phyloP scores from a whole-genome alignment of 805 yeast species.

The Saturnispora hagleri region DNA sequence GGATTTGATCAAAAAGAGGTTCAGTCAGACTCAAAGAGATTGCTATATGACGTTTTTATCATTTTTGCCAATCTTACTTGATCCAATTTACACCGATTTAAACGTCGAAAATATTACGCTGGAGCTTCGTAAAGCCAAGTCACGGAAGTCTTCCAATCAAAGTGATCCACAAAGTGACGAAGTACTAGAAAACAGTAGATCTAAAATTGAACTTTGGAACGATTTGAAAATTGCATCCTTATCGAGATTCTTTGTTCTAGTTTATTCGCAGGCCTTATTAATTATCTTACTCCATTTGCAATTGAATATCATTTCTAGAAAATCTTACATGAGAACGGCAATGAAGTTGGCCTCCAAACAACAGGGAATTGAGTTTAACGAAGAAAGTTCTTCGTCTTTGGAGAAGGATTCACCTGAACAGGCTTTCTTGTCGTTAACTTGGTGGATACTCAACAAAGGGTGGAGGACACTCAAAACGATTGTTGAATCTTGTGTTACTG shows the following conservation, averaged over 20 bases:
- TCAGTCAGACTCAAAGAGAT: conserved; percentile 87
- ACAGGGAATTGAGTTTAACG: conserved; percentile 27
- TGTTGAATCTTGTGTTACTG: conserved; percentile 48
- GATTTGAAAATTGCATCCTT: conserved; percentile 68
- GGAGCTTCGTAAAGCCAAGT: conserved; percentile 44
- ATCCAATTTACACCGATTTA: conserved; percentile 49
- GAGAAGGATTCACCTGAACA: conserved; percentile 53
- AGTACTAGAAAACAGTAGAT: conserved; percentile 17
- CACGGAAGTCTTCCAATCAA: conserved; percentile 11
- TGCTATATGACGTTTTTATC: conserved; percentile 78
- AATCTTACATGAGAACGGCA: conserved; percentile 75
- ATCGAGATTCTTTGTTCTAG: conserved; percentile 60
- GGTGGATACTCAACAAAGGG: conserved; percentile 92
- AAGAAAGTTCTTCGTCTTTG: conserved; percentile 13
- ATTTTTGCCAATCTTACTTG: conserved; percentile 64
- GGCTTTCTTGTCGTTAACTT: conserved; percentile 74
- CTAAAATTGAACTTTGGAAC: conserved; percentile 73
- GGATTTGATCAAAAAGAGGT: conserved; percentile 70
- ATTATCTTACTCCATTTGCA: conserved; percentile 78
- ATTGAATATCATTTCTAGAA: conserved; percentile 78
- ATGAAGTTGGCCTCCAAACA: conserved; percentile 51
- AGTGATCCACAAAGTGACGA: background rate
- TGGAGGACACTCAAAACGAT: conserved; percentile 50
- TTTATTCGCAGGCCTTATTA: conserved; percentile 60
- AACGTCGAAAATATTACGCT: conserved; percentile 69